phyloP scores from a whole-genome alignment of 257 asterid genomes.

The Petunia secreta region DNA sequence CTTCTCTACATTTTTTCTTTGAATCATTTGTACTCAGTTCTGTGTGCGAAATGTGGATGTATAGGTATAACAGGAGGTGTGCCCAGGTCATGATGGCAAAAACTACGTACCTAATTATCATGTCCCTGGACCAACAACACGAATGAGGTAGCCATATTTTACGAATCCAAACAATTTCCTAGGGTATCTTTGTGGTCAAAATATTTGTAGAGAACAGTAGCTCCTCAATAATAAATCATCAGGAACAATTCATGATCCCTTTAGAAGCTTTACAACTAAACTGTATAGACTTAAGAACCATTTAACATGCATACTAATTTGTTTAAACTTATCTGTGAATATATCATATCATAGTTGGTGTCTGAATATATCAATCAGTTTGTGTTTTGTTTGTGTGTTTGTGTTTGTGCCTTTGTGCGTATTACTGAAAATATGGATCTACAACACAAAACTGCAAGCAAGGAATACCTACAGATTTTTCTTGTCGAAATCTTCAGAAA shows the following conservation, averaged over 20 bases:
- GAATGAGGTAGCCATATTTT: background rate
- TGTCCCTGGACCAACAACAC: background rate
- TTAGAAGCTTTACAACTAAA: background rate
- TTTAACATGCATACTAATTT: background rate
- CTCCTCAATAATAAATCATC: background rate
- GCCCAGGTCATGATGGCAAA: background rate
- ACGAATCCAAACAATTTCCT: background rate
- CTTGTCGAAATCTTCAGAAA: background rate
- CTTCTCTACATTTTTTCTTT: background rate
- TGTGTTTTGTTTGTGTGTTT: background rate
- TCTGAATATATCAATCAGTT: background rate
- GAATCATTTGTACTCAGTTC: background rate
- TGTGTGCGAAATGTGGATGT: background rate
- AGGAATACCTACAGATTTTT: background rate
- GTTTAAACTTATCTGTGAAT: background rate
- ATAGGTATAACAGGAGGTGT: background rate
- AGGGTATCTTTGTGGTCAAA: conserved; percentile 19
- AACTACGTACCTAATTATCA: background rate
- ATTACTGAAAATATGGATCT: background rate
- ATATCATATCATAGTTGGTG: background rate
- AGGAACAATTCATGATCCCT: background rate
- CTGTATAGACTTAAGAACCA: background rate
- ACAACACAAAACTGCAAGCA: background rate
- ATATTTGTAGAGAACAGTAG: background rate
- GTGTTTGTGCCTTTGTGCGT: background rate